Evolutionary conservation across 129 eudicot genomes (phyloP).

Genomic region (Pseudognaphalium luteoalbum): DNA sequence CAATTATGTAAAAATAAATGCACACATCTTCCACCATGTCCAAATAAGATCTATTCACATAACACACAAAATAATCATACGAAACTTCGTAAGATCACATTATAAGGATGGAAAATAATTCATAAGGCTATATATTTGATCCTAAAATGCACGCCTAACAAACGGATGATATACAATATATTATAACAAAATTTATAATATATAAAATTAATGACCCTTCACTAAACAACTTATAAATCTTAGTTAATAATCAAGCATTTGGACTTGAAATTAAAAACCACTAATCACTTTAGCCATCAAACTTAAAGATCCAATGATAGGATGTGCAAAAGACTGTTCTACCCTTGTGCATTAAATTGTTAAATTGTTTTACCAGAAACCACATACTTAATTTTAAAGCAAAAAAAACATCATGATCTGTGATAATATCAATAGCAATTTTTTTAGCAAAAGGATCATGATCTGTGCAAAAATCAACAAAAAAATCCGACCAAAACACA

Average conservation of each 20-base stretch:
- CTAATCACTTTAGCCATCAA: not conserved
- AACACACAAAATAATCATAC: not conserved
- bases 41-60: not conserved
- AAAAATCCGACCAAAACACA: not conserved
- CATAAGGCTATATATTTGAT: not conserved
- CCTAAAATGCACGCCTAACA: not conserved
- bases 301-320: not conserved
- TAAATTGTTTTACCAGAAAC: not conserved
- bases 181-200: too few relatives aligned
- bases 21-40: slow-evolving; percentile 3
- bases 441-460: too few relatives aligned
- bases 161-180: too few relatives aligned
- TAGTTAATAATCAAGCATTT: not conserved
- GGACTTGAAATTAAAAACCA: not conserved
- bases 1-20: not conserved
- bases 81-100: not conserved
- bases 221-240: not conserved
- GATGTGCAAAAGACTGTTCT: not conserved
- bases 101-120: not conserved
- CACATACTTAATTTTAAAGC: not conserved
- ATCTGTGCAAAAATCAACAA: not conserved
- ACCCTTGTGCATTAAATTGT: not conserved
- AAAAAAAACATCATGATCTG: not conserved
- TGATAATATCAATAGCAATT: not conserved
- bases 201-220: not conserved